Evolutionary conservation across 305 asterid species (phyloP).

Genomic region (Plantago lanceolata): DNA sequence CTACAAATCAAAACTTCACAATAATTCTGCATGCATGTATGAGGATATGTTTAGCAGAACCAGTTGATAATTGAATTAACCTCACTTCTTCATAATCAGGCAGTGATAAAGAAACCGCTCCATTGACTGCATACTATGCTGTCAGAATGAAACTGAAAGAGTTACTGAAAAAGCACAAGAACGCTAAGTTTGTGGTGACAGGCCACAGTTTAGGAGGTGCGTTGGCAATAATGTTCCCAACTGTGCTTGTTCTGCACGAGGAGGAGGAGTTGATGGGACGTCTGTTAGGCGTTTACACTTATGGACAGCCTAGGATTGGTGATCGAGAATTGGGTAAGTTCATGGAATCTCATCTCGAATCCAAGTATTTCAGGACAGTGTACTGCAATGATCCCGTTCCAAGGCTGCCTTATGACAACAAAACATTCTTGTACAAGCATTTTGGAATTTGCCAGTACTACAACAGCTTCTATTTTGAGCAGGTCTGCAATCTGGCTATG

Average conservation of each 20-base stretch:
- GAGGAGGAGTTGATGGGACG: slow-evolving; percentile 60
- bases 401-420: slow-evolving; percentile 83
- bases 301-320: slow-evolving; percentile 88
- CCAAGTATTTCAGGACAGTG: slow-evolving; percentile 71
- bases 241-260: slow-evolving; percentile 58
- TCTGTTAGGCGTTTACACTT: slow-evolving; percentile 64
- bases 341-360: slow-evolving; percentile 58
- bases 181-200: slow-evolving; percentile 70
- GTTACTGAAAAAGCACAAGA: slow-evolving; percentile 55
- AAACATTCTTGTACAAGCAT: slow-evolving; percentile 82
- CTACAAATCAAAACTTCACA: background rate
- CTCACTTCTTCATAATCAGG: background rate
- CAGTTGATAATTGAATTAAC: too few species aligned
- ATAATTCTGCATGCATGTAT: too few species aligned
- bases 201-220: slow-evolving; percentile 99
- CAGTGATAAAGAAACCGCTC: slow-evolving; percentile 22
- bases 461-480: slow-evolving; percentile 66
- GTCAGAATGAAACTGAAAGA: slow-evolving; percentile 52
- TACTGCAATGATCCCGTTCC: slow-evolving; percentile 92
- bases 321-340: slow-evolving; percentile 52
- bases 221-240: slow-evolving; percentile 75
- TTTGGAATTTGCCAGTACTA: slow-evolving; percentile 76
- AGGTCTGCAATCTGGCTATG: slow-evolving; percentile 43
- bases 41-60: too few species aligned
- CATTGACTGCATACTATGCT: slow-evolving; percentile 59